Base-by-base conservation (phyloP, 176 grass and related monocot species). In the Aegilops sharonensis region DNA sequence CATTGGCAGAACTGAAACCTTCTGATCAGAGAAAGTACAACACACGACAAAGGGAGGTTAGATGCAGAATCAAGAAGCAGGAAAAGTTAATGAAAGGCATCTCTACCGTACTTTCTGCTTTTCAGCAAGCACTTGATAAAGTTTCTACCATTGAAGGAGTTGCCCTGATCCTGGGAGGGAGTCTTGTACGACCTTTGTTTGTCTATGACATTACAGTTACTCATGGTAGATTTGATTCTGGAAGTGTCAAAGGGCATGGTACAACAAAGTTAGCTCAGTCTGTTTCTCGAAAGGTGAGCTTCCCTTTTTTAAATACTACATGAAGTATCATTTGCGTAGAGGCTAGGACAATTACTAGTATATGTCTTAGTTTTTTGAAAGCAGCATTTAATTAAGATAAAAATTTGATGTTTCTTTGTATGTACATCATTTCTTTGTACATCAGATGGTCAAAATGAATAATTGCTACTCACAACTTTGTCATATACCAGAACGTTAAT, bases 31-130 rank as follows among this genome's bases (percentile, higher is more conserved):
- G 91, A 71, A 95, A 93, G 54, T 81, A 95, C 76, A 98, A 89
- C 70, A 83, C 50, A 40, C 92, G 78, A 63, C 95, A 94, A 93
- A 94, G 87, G 86, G 91, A 81, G 57, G 81, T 95, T 66, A 95
- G 92, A 79, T 50, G 91, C 37, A 91, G 52, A 68, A 95, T 98
- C 72, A 95, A 92, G 84, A 98, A 90, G 85, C 89, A 90, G 63
- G 91, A 95, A 75, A 98, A 95, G 74, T 89, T 98, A 85, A 98
- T 95, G 95, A 91, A 85, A 68, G 68, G 73, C 69, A 90, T 94
- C 54, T 95, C 93, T 60, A 78, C 64, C 66, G 76, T 93, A 72
- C 91, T 93, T 75, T 92, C 81, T 86, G 72, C 91, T 71, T 79
- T 98, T 82, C 89, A 92, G 85, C 72, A 93, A 63, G 93, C 95